Evolutionary conservation across 164 flowering plant genomes (phyloP).

Genomic region (Chimonanthus salicifolius): DNA sequence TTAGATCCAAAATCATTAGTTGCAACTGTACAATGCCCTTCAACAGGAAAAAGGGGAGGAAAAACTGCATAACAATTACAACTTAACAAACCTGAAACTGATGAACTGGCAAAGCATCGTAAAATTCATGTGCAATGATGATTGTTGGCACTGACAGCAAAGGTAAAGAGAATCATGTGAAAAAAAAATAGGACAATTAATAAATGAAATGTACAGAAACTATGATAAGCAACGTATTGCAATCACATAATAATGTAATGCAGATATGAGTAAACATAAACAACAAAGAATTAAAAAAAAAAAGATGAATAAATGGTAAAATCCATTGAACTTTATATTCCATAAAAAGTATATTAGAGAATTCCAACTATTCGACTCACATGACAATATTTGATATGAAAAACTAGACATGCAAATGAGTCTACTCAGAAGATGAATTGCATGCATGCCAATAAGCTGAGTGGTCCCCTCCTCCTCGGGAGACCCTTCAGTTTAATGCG

Average conservation of each 20-base stretch:
- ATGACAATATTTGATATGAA: background rate
- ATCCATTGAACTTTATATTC: background rate
- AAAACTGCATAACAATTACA: background rate
- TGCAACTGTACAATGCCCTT: background rate
- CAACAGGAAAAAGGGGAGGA: background rate
- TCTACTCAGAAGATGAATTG: background rate
- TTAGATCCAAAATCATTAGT: background rate
- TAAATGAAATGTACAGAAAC: background rate
- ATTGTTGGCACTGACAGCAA: conserved; percentile 68
- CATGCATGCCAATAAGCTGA: background rate
- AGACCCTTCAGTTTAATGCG: no score
- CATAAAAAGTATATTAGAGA: background rate
- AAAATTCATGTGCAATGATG: conserved; percentile 87
- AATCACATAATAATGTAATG: no score
- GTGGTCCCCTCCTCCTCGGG: no score
- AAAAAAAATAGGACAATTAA: background rate
- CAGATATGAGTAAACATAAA: background rate
- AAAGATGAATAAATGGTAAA: background rate
- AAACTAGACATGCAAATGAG: background rate
- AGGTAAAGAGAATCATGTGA: background rate
- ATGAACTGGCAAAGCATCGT: conserved; percentile 92
- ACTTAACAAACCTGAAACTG: conserved; percentile 78
- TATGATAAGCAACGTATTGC: background rate
- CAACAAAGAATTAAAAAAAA: background rate
- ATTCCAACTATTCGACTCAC: background rate